A percentile compares a stretch with the other conserved stretches of the same genome.
Evolutionary conservation across 495 filamentous ascomycete species (phyloP).

Genomic region (Xylaria grammica): DNA sequence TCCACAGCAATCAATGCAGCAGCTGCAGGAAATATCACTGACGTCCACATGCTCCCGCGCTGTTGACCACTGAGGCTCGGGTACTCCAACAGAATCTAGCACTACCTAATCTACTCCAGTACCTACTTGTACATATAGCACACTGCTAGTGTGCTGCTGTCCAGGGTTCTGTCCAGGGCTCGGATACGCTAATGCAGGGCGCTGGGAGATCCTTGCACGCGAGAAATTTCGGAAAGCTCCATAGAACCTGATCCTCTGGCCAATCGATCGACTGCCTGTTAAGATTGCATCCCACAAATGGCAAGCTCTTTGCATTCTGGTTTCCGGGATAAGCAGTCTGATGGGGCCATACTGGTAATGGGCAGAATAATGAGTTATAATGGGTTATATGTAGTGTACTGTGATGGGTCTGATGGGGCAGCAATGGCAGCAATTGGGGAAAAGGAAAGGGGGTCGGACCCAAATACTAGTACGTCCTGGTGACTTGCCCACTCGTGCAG

Average conservation of each 20-base stretch:
- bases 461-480: too few relatives aligned
- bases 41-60: not conserved
- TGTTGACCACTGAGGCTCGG: not conserved
- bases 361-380: not conserved
- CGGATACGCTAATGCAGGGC: constrained; percentile 27
- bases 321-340: constrained; percentile 16
- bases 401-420: too few relatives aligned
- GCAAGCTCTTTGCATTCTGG: not conserved
- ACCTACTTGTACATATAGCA: not conserved
- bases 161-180: not conserved
- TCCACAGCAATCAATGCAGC: constrained; percentile 4
- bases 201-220: constrained; percentile 13
- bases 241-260: not conserved
- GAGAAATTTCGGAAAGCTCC: constrained; percentile 20
- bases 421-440: too few relatives aligned
- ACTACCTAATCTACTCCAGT: too few relatives aligned
- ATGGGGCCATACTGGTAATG: too few relatives aligned
- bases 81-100: too few relatives aligned
- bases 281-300: constrained; percentile 14
- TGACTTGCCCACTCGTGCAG: too few relatives aligned
- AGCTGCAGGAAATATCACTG: constrained; percentile 6
- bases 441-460: not conserved
- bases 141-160: too few relatives aligned
- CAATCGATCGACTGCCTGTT: constrained; percentile 2
- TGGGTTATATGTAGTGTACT: too few relatives aligned